Evolutionary conservation across 1,284 basidiomycete genomes (phyloP).

Genomic region (Apiotrichum siamense): DNA sequence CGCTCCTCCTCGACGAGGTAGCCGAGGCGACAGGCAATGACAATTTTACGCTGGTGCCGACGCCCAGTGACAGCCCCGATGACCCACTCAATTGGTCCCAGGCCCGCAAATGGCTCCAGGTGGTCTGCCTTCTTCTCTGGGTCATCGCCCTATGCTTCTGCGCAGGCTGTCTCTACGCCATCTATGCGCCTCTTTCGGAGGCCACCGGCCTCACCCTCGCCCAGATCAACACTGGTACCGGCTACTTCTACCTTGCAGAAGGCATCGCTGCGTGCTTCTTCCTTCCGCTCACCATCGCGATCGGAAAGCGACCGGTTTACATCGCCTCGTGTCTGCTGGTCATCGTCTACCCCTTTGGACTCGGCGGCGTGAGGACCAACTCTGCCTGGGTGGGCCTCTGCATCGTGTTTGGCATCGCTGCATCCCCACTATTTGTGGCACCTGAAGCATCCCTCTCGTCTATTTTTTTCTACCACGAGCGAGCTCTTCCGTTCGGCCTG

Average conservation of each 20-base stretch:
- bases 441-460: slow-evolving; percentile 22
- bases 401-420: slow-evolving; percentile 17
- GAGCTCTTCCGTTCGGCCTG: slow-evolving; percentile 21
- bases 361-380: background rate
- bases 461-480: slow-evolving; percentile 27
- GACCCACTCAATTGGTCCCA: slow-evolving; percentile 26
- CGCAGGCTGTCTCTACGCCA: slow-evolving; percentile 20
- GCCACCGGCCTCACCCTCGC: slow-evolving; percentile 21
- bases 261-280: slow-evolving; percentile 21
- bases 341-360: background rate
- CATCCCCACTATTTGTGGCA: slow-evolving; percentile 21
- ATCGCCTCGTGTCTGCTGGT: slow-evolving; percentile 9
- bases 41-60: slow-evolving; percentile 17
- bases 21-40: slow-evolving; percentile 6
- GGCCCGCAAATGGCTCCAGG: slow-evolving; percentile 17
- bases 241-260: slow-evolving; percentile 25
- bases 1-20: slow-evolving; percentile 7
- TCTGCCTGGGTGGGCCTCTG: slow-evolving; percentile 18
- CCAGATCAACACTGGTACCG: slow-evolving; percentile 25
- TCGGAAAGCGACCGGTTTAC: slow-evolving; percentile 30
- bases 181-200: slow-evolving; percentile 22
- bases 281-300: slow-evolving; percentile 18
- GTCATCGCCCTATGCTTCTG: slow-evolving; percentile 13
- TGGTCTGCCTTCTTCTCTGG: slow-evolving; percentile 16
- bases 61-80: slow-evolving; percentile 13